Base-by-base conservation (phyloP, 345 rosid species). In the Trapa incisa region DNA sequence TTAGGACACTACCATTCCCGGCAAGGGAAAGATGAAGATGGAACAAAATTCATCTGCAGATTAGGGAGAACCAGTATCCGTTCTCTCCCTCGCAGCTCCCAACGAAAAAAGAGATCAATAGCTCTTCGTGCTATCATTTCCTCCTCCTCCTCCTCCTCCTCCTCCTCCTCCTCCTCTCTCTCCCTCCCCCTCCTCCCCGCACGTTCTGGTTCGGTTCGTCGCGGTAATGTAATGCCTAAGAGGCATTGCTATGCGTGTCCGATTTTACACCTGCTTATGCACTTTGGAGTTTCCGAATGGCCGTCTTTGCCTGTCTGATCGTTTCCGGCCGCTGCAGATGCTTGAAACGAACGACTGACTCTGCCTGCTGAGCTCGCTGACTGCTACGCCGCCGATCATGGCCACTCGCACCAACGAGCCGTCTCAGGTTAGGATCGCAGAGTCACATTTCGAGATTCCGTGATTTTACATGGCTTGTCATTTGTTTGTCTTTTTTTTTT, bases 321-420 rank as follows among this genome's bases (percentile, higher is more conserved):
- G 32, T 16, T 29, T 33, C 29, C 67, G 48, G 67, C 12, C 48
- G 14, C 22, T 65, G 67, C 66, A 37, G 66, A 64, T 13, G 12
- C 47, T 38, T 16, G 29, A 22, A 22, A 22, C 29, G 29, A 22
- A 22, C 29, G 29, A 22, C 29, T 22, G 29, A 22, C 29, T 22
- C 29, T 22, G 29, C 29, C 29, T 43, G n/a, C 17, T 10, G 66
- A 38, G 66, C n/a, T 39, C 29, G 47, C 67, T 65, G 67, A 65
- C 15, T 16, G 37, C 2, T 1, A 69, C 43, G 42, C 37, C 36
- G 37, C 2, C 1, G 75, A 69, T 38, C 15, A 88, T 88, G 96
- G 71, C 85, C 61, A 79, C 72, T 72, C 84, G 80, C 66, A 80
- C 67, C 73, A 70, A 71, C 45, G 96, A 83, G 64, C 68, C 82